Conservation (phyloP, 208 protist genomes). For the Paratrypanosoma confusum region DNA sequence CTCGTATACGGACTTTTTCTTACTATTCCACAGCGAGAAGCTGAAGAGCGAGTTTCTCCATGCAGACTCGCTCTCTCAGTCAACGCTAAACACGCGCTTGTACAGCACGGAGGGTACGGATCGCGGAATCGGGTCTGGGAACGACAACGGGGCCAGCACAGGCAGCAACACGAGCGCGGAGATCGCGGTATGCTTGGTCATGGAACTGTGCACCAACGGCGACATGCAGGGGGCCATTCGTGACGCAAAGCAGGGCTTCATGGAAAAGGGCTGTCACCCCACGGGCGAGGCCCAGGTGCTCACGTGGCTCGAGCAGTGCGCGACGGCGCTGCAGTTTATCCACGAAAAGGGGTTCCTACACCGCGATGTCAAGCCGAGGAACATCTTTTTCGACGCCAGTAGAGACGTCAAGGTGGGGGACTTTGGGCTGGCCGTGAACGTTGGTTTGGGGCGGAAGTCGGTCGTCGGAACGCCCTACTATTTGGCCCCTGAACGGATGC, state of each 20-base stretch:
- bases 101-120: conserved; percentile 10
- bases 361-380: conserved; percentile 85
- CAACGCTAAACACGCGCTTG: conserved; percentile 3
- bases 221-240: conserved; percentile 55
- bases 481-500: conserved; percentile 83
- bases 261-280: conserved; percentile 55
- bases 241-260: conserved; percentile 46
- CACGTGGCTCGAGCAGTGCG: conserved; percentile 71
- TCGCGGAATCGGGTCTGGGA: not conserved
- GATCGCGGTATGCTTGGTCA: conserved; percentile 75
- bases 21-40: conserved; percentile 60
- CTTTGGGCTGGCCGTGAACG: conserved; percentile 74
- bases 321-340: conserved; percentile 65
- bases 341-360: conserved; percentile 76
- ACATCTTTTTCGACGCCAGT: conserved; percentile 80
- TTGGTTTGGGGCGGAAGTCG: conserved; percentile 44
- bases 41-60: conserved; percentile 32
- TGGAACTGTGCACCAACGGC: conserved; percentile 76
- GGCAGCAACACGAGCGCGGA: conserved; percentile 20
- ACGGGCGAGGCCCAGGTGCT: conserved; percentile 47
- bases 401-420: conserved; percentile 76
- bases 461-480: conserved; percentile 87
- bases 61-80: conserved; percentile 1
- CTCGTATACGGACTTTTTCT: conserved; percentile 80
- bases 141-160: not conserved